Evolutionary conservation across 805 yeast species (phyloP).

Genomic region (Nakazawaea populi): DNA sequence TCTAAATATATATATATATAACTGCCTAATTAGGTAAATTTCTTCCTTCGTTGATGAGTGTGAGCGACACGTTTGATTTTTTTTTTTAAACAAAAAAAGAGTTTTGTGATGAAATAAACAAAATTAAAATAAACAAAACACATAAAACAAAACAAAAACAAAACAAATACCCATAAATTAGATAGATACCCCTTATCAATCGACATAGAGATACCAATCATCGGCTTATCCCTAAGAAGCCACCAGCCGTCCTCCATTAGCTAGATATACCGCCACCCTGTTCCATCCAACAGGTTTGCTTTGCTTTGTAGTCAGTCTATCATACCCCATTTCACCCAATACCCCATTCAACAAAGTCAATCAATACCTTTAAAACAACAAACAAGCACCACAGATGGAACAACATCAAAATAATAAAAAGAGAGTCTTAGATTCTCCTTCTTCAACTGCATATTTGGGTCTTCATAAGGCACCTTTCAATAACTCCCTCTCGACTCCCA

Average conservation of each 20-base stretch:
- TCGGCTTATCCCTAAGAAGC: background rate
- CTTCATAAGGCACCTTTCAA: conserved; percentile 11
- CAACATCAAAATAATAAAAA: background rate
- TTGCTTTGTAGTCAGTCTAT: background rate
- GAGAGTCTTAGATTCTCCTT: conserved; percentile 2
- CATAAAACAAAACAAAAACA: background rate
- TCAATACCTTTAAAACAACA: background rate
- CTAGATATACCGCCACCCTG: too few relatives aligned
- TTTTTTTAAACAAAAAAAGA: background rate
- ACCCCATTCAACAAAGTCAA: too few relatives aligned
- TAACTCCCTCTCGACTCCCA: conserved; percentile 19
- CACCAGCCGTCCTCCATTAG: too few relatives aligned
- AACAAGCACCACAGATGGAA: background rate
- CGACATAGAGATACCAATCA: background rate
- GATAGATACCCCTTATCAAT: background rate
- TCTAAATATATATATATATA: too few relatives aligned
- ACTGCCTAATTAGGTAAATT: too few relatives aligned
- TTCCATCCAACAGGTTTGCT: too few relatives aligned
- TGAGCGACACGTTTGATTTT: too few relatives aligned
- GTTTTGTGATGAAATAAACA: background rate
- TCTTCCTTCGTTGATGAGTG: too few relatives aligned
- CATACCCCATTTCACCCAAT: too few relatives aligned
- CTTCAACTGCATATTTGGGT: background rate
- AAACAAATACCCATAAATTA: background rate
- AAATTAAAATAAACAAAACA: background rate